Evolutionary conservation across 2,329 filamentous ascomycete species (phyloP), one percentile per base, ranked within the genome.

Genomic region (Monilinia fructigena): DNA sequence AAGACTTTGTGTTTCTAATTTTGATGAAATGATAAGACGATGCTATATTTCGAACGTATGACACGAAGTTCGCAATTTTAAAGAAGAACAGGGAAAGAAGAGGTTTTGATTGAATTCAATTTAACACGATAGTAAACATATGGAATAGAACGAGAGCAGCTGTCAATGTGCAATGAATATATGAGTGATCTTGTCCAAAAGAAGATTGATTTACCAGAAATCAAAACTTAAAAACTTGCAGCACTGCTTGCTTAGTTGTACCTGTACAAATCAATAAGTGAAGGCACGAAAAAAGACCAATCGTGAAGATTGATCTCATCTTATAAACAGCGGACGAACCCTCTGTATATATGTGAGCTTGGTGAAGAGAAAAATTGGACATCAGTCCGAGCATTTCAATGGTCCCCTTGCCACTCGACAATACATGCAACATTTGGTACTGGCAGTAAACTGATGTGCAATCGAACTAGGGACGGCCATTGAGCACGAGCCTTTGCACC

Each of bases 141-240:
- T 10, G 20, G 18, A 23, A 11, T 26, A 60, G 47, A 31, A 48
- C 6, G 26, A 35, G 20, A 31, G 20, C 48, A 18, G 48, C 35
- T 54, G 28, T 16, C 31, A 35, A 48, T 11, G 28, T 23, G 56
- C 28, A 35, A 54, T 31, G 56, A 35, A 48, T 48, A n/a, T 38
- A 55, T 40, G 23, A 48, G 47, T 35, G n/a, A 60, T 60, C 10
- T 20, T 3, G 45, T 47, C 14, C 28, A 35, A 35, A 10, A 35
- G 42, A 12, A 60, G 42, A 60, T 35, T 23, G 42, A 60, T 60
- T 60, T 60, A 48, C 56, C 56, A 60, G 20, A 60, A 59, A 60
- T 60, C 42, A 48, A 48, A 10, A 60, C 28, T n/a, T 10, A 16
- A 16, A 7, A n/a, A 60, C 42, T 16, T 4, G 42, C 42, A 45